Evolutionary conservation across 768 basidiomycete species (phyloP).

Genomic region (Fistulinella prunicolor): DNA sequence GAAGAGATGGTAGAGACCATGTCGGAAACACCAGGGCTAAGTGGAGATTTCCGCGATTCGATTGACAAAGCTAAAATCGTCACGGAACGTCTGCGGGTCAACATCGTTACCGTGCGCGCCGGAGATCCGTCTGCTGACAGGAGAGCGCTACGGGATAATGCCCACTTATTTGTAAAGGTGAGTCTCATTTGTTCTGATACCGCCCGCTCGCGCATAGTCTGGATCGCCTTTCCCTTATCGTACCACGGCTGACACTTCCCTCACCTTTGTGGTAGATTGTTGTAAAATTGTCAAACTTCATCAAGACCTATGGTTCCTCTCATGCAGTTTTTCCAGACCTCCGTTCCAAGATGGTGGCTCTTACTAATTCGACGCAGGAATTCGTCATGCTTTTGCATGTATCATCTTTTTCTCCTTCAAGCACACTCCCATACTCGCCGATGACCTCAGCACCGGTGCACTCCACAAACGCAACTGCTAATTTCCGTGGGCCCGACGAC

Average conservation of each 20-base stretch:
- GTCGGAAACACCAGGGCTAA: constrained; percentile 40
- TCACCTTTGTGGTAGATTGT: constrained; percentile 51
- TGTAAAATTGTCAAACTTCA: constrained; percentile 68
- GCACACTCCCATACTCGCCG: constrained; percentile 62
- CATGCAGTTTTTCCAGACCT: constrained; percentile 59
- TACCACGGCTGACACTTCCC: constrained; percentile 8
- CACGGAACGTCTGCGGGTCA: constrained; percentile 60
- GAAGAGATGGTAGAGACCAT: constrained; percentile 68
- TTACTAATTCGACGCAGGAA: constrained; percentile 84
- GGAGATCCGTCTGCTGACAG: constrained; percentile 53
- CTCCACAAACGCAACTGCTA: constrained; percentile 8
- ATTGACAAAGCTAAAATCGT: constrained; percentile 61
- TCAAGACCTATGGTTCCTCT: constrained; percentile 60
- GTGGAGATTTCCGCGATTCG: constrained; percentile 47
- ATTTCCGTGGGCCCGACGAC: constrained; percentile 39
- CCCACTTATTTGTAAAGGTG: constrained; percentile 81
- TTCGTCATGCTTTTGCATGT: constrained; percentile 85
- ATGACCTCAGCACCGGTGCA: constrained; percentile 35
- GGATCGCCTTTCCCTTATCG: no score
- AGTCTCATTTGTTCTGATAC: no score
- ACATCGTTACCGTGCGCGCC: constrained; percentile 56
- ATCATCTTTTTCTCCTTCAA: constrained; percentile 69
- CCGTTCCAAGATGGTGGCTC: constrained; percentile 66
- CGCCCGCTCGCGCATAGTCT: no score
- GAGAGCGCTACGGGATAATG: constrained; percentile 70